Base-by-base conservation (phyloP, 1,139 yeast species). In the Yamadazyma atmosphaerica region DNA sequence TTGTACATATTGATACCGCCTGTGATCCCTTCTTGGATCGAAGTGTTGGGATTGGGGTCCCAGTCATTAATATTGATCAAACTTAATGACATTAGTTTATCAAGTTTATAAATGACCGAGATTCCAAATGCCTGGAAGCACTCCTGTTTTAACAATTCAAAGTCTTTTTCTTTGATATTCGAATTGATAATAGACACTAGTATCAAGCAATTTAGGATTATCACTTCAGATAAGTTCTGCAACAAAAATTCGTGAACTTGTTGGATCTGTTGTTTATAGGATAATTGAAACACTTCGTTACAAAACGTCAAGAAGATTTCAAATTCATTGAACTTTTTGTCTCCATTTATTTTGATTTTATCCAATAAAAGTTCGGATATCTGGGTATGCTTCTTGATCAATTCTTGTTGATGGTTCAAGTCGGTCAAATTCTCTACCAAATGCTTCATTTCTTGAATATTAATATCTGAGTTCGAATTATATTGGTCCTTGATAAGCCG, bases 401-500 rank as follows among this genome's bases (percentile, higher is more conserved):
- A 66, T 33, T 76, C 81, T 54, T 89, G 96, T 36, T 79, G 74
- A 12, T 73, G 61, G 39, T 89, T 90, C 35, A 90, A 62, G 13
- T 71, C 74, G 6, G 87, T 84, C 27, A 92, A 67, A 40, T 79
- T 81, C 12, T 79, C 77, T 3, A 92, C 95, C 53, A 90, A 79
- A 35, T 72, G 67, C 50, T 81, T 82, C 55, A 92, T 82, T 51
- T 86, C 84, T 8, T 78, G 66, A 6, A 89, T 72, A 39, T 61
- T 60, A 7, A 59, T 45, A 8, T 56, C 52, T 24, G 72, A 69
- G 41, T 82, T 82, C 35, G 83, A 71, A 24, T 74, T 65, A 53
- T 81, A 86, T 51, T 83, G 83, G 6, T 69, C 65, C 57, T 89
- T 95, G 32, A 90, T 67, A 34, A 72, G 66, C 45, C 80, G 80